Evolutionary conservation across 2,329 filamentous ascomycete species (phyloP), one percentile per base, ranked within the genome.

Genomic region (Pseudonectria foliicola): DNA sequence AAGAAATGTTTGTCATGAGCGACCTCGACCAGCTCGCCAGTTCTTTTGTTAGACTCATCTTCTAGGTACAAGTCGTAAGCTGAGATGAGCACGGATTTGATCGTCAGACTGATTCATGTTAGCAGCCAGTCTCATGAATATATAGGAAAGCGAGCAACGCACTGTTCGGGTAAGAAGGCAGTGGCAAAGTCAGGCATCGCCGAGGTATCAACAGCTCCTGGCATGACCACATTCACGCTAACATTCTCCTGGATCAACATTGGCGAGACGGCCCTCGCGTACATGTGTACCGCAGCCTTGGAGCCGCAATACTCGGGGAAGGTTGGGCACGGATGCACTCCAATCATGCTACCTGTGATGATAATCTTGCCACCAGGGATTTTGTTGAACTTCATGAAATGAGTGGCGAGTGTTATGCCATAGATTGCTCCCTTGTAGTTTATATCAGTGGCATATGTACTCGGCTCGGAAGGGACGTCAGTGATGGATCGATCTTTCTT

Each of bases 281-380:
- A 37, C n/a, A 33, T 30, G 13, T 37, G 35, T 8, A 37, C 25
- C 4, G 35, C 35, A 3, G 35, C 35, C 26, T 37, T 37, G 30
- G 35, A 29, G 13, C 35, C 35, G 21, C 30, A 37, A 27, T 37
- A 37, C n/a, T 37, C 35, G 4, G 35, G 35, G 14, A 37, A 37
- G 2, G 35, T 37, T 8, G 35, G 27, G 12, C 29, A 33, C 12
- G 35, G 35, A 13, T 37, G 35, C 13, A 37, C 35, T 30, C 35
- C 35, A 15, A 33, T 37, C 35, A 37, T 37, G 35, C 35, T 37
- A 13, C 35, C 35, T 3, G 35, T 37, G 6, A 37, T 21, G n/a
- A 33, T 33, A 13, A 37, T 37, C n/a, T 29, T 37, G 10, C 35
- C 35, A 10, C 35, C 35, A 7, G 35, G 35, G 10, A 25, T 32